A percentile compares a stretch with the other conserved stretches of the same genome.
phyloP scores from a whole-genome alignment of 176 grass and related monocot genomes.

The Zea mays region Zm-B73-REFERENCE-NAM-5.0 NC_050099.1:28842001-28842500 shows the following conservation, averaged over 20 bases:
- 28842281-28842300: not conserved
- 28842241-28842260: slow-evolving; percentile 95
- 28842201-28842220: slow-evolving; percentile 96
- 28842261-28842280: slow-evolving; percentile 80
- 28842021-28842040: not conserved
- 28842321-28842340: not conserved
- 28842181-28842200: slow-evolving; percentile 16
- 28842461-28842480: not conserved
- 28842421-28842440: not conserved
- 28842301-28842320: not conserved
- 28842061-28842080: not conserved
- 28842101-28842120: slow-evolving; percentile 7
- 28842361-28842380: not conserved
- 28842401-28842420: slow-evolving; percentile 2
- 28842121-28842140: too few species aligned
- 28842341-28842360: not conserved
- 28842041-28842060: slow-evolving; percentile 4
- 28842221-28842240: slow-evolving; percentile 92
- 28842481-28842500: slow-evolving; percentile 1
- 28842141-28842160: too few species aligned
- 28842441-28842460: not conserved
- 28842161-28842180: not conserved
- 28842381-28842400: not conserved
- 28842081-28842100: not conserved
- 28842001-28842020: not conserved